Evolutionary conservation across 164 flowering plant genomes (phyloP).

Genomic region (Warburgia ugandensis): DNA sequence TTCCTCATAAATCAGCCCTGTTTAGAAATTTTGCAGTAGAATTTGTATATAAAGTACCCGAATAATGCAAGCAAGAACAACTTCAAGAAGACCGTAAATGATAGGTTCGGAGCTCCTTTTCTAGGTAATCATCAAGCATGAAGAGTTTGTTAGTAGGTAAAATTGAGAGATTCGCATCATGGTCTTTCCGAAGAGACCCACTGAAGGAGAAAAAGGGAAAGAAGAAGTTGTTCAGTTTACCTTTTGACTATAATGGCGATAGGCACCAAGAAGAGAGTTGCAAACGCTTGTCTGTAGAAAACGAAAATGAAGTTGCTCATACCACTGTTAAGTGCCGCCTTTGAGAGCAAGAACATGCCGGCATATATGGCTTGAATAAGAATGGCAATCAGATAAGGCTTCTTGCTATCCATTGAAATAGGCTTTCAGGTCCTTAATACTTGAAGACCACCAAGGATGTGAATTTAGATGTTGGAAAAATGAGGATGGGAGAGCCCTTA

Average conservation of each 20-base stretch:
- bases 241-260: conserved; percentile 10
- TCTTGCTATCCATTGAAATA: conserved; percentile 9
- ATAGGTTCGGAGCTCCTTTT: conserved; percentile 41
- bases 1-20: neutral
- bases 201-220: neutral
- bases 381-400: conserved; percentile 13
- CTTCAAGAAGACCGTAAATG: conserved; percentile 41
- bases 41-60: conserved; percentile 34
- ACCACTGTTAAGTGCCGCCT: conserved; percentile 17
- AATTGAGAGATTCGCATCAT: neutral
- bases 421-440: too few species aligned
- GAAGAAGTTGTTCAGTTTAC: neutral
- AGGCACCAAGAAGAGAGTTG: conserved; percentile 14
- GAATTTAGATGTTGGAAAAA: too few species aligned
- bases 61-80: conserved; percentile 41
- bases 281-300: conserved; percentile 18
- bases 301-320: conserved; percentile 18
- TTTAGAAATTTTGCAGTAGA: neutral
- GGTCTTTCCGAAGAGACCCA: too few species aligned
- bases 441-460: too few species aligned
- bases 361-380: conserved; percentile 20
- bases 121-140: conserved; percentile 18
- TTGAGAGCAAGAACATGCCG: conserved; percentile 20
- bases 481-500: too few species aligned
- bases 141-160: neutral